Base-by-base conservation (phyloP, 371 early-diverging fungal genomes). In the Chytridium lagenaria region DNA sequence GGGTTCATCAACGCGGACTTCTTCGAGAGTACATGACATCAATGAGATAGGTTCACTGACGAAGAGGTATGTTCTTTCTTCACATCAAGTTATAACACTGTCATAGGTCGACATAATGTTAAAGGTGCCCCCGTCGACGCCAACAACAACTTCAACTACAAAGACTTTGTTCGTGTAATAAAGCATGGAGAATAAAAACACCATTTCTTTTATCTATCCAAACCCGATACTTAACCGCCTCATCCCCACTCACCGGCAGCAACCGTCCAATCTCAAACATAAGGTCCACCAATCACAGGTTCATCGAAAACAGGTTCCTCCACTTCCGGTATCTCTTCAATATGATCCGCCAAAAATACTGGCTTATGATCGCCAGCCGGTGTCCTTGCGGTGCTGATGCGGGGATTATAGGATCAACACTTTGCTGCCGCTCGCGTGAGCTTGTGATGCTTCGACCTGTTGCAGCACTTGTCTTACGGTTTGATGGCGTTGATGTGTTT, bases 71-170 rank as follows among this genome's bases (percentile, higher is more conserved):
- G 68, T n/a, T n/a, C n/a, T n/a, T n/a, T n/a, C n/a, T n/a, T n/a
- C n/a, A n/a, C n/a, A n/a, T n/a, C n/a, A n/a, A n/a, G n/a, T n/a
- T n/a, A n/a, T n/a, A n/a, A n/a, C n/a, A n/a, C n/a, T n/a, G n/a
- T n/a, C n/a, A n/a, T 69, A 92, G 93, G 92, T 95, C 0, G 97
- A 95, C 75, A 91, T 92, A 65, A 92, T 98, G 93, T 94, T 95
- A 94, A 94, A 77, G 95, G 95, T 1, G 90, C 93, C 0, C 90
- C 92, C 0, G 83, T 96, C 2, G 96, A 94, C 71, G 81, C 91
- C 19, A 70, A 71, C 40, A 91, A 92, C 33, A 86, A 90, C 64
- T 94, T 97, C 80, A 92, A 95, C 81, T 98, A 98, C 81, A 86
- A 90, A 31, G 93, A 95, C 67, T 96, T 94, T 84, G 94, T 94